phyloP scores from a whole-genome alignment of 345 rosid genomes.

The Noccaea bulbosa region DNA sequence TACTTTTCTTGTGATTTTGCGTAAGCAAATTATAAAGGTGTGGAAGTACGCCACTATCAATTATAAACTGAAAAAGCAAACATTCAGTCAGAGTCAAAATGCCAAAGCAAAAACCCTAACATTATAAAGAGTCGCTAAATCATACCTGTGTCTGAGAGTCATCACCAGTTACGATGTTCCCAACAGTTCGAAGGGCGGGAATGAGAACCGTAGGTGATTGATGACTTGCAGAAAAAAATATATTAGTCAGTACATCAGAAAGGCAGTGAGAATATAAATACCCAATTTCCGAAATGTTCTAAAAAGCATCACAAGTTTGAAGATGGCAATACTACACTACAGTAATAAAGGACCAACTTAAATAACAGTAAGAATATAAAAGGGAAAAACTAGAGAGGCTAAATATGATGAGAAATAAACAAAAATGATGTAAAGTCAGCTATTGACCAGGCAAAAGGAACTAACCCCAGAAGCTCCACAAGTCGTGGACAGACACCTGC shows the following conservation, averaged over 20 bases:
- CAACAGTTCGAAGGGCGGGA: conserved; percentile 84
- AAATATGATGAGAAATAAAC: conserved; percentile 18
- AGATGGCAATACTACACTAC: conserved; percentile 20
- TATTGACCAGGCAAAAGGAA: conserved; percentile 22
- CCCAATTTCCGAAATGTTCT: conserved; percentile 6
- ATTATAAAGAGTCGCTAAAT: conserved; percentile 4
- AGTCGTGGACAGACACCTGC: conserved; percentile 81
- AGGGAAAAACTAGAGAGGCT: conserved; percentile 5
- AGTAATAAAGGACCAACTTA: conserved; percentile 1
- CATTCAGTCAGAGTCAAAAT: conserved; percentile 18
- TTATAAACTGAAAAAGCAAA: conserved; percentile 63
- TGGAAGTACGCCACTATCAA: conserved; percentile 71
- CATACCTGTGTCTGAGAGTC: conserved; percentile 88
- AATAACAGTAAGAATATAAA: conserved; percentile 2
- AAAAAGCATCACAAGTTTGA: conserved; percentile 16
- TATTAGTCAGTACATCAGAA: conserved; percentile 31
- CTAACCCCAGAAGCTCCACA: conserved; percentile 82
- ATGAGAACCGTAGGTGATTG: conserved; percentile 80
- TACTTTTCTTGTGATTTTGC: conserved; percentile 82
- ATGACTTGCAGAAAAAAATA: conserved; percentile 56
- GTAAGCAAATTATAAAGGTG: conserved; percentile 69
- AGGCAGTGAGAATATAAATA: conserved; percentile 20
- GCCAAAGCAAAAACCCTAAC: conserved; percentile 17
- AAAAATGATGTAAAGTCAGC: conserved; percentile 25
- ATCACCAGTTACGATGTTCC: conserved; percentile 86